A percentile compares a stretch with the other conserved stretches of the same genome.
Conservation (phyloP, 148 eudicot species). For the Amaranthus cruentus region DNA sequence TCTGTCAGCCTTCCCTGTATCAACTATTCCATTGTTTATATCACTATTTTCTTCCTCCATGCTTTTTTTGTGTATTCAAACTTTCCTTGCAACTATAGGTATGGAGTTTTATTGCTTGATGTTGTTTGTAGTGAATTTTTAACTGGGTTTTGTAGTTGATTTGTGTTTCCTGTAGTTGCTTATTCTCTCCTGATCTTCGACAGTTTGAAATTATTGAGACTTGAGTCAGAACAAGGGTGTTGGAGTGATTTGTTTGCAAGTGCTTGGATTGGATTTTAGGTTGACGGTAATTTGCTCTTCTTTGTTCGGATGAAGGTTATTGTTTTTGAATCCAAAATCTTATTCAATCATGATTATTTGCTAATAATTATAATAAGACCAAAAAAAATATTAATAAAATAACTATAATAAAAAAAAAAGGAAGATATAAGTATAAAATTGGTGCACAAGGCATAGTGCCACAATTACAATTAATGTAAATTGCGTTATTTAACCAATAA, state of each 20-base stretch:
- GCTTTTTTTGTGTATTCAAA: not conserved
- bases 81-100: not conserved
- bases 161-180: not conserved
- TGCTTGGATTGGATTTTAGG: too few species aligned
- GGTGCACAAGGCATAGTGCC: too few species aligned
- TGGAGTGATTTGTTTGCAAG: not conserved
- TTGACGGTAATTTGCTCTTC: too few species aligned
- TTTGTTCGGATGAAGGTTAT: too few species aligned
- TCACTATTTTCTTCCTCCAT: constrained; percentile 66
- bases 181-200: not conserved
- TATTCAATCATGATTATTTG: too few species aligned
- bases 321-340: too few species aligned
- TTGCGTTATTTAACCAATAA: too few species aligned
- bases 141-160: not conserved
- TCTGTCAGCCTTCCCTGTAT: constrained; percentile 53
- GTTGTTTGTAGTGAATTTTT: not conserved
- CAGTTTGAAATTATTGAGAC: not conserved
- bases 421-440: too few species aligned
- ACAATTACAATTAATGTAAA: too few species aligned
- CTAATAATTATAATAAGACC: too few species aligned
- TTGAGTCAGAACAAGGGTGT: not conserved
- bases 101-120: not conserved
- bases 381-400: too few species aligned
- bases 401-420: too few species aligned
- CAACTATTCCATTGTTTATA: constrained; percentile 32